phyloP scores from a whole-genome alignment of 805 yeast genomes.

The Candida arabinofermentans region DNA sequence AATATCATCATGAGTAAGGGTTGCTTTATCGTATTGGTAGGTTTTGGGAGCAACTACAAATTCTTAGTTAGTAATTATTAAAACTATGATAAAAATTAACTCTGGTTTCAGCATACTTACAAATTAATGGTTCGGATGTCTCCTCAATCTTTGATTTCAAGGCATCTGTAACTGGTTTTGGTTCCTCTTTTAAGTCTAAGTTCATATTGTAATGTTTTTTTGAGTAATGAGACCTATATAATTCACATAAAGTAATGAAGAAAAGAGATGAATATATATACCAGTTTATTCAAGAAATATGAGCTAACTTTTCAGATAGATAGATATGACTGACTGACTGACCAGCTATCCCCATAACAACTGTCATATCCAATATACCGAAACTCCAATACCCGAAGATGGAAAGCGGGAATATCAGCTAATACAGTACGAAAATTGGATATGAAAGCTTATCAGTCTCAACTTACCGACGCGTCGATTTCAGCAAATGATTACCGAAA shows the following conservation, averaged over 20 bases:
- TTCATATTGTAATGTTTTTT: constrained; percentile 11
- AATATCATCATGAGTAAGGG: constrained; percentile 39
- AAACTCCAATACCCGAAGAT: background rate
- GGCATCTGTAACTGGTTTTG: constrained; percentile 6
- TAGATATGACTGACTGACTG: background rate
- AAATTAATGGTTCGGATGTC: constrained; percentile 28
- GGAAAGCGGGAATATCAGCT: background rate
- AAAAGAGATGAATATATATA: background rate
- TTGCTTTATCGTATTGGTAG: constrained; percentile 74
- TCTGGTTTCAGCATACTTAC: constrained; percentile 14
- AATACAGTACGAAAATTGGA: background rate
- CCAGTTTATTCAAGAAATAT: no score
- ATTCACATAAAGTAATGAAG: background rate
- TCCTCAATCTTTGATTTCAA: constrained; percentile 2
- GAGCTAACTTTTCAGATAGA: constrained; percentile 1
- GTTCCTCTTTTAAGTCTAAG: constrained; percentile 19
- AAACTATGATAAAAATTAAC: background rate
- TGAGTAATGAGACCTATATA: background rate
- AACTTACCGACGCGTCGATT: background rate
- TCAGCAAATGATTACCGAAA: background rate
- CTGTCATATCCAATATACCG: background rate
- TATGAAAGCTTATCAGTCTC: background rate
- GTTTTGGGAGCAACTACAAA: constrained; percentile 75
- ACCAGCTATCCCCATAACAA: background rate
- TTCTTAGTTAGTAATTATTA: background rate